Conservation (phyloP, 768 basidiomycete genomes). For the Boletus eberwhitei region DNA sequence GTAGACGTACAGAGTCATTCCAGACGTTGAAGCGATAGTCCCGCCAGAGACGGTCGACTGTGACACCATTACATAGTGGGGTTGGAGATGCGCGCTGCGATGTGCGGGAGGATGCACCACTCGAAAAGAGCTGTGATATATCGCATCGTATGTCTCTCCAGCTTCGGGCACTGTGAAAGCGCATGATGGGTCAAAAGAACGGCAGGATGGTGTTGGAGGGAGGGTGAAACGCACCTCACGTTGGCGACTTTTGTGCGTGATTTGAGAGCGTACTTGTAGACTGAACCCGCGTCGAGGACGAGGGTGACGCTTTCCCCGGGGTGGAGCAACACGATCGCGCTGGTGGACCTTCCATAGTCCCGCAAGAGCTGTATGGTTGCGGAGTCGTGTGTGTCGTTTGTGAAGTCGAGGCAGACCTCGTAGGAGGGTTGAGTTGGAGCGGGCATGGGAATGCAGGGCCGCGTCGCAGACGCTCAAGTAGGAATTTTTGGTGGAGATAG, state of each 20-base stretch:
- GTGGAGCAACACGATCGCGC: conserved; percentile 53
- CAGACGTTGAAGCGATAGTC: conserved; percentile 65
- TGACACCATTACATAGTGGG: conserved; percentile 49
- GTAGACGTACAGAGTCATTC: conserved; percentile 43
- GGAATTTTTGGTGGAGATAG: conserved; percentile 14
- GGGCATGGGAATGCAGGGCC: conserved; percentile 44
- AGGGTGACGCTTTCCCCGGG: conserved; percentile 64
- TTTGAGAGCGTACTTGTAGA: conserved; percentile 70
- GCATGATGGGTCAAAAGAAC: not conserved
- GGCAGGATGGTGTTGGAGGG: not conserved
- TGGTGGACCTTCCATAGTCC: conserved; percentile 57
- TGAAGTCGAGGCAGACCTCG: conserved; percentile 66
- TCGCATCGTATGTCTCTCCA: conserved; percentile 64
- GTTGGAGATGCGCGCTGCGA: conserved; percentile 34
- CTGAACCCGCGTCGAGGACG: conserved; percentile 63
- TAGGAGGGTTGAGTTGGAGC: conserved; percentile 50
- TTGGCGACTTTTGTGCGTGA: conserved; percentile 61
- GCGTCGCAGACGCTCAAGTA: conserved; percentile 36
- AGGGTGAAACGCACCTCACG: conserved; percentile 51
- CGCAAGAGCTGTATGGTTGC: conserved; percentile 62
- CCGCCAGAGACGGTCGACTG: conserved; percentile 64
- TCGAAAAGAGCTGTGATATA: conserved; percentile 58
- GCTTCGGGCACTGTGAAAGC: conserved; percentile 49
- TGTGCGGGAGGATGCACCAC: conserved; percentile 30
- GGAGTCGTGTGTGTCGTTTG: conserved; percentile 64